These are phyloP conservation scores for Paxillus rubicundulus DNA, from an alignment of 768 basidiomycete genomes.

Conservation along the genomic window DNA sequence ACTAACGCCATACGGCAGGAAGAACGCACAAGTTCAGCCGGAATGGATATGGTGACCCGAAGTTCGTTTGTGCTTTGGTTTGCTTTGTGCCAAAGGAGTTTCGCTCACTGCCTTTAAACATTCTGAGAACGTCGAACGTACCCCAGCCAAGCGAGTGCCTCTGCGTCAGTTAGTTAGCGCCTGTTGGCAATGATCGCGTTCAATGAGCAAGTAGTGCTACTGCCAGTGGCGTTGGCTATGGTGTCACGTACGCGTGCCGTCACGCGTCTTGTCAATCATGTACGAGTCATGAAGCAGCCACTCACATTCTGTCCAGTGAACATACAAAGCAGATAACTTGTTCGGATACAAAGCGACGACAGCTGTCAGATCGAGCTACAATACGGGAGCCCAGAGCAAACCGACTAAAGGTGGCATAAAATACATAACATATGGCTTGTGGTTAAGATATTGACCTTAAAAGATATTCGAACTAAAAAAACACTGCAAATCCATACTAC, in stretches of 20 bases:
- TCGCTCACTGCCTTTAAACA: conserved; percentile 22
- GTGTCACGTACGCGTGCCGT: conserved; percentile 26
- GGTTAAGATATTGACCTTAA: conserved; percentile 24
- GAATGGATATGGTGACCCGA: conserved; percentile 51
- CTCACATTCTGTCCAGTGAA: neutral
- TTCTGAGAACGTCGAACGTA: conserved; percentile 1
- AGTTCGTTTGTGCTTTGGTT: neutral
- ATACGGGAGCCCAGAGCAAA: conserved; percentile 23
- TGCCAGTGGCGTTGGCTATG: no score
- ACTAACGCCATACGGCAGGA: neutral
- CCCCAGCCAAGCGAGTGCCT: no score
- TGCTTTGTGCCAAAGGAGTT: conserved; percentile 1
- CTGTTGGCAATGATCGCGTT: neutral
- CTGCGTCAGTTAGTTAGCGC: neutral
- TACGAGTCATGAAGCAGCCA: no score
- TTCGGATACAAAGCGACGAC: conserved; percentile 16
- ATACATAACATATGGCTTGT: conserved; percentile 24
- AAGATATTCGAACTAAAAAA: conserved; percentile 1
- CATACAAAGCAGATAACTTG: neutral
- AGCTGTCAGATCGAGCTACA: conserved; percentile 8
- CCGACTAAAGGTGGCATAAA: conserved; percentile 21
- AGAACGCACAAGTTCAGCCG: conserved; percentile 75
- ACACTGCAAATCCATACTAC: neutral
- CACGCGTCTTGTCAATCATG: conserved; percentile 29
- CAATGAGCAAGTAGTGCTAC: no score